Evolutionary conservation across 2,329 filamentous ascomycete genomes (phyloP), one percentile per base, ranked within the genome.

Genomic region (Mollisiaceae sp.): DNA sequence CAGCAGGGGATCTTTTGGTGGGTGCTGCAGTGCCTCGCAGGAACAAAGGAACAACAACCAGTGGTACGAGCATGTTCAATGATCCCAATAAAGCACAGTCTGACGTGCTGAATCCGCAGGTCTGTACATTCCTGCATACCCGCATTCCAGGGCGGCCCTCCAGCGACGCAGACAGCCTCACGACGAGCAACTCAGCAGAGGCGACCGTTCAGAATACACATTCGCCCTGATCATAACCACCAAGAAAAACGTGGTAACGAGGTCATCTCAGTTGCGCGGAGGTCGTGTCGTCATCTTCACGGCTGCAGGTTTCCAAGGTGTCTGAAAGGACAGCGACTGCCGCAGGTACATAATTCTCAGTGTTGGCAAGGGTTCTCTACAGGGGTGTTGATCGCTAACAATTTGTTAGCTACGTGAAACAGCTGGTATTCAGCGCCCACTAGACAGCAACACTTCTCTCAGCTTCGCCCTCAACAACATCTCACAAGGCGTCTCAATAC

Each of bases 361-460:
- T 39, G 50, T 36, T 55, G 58, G 58, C 59, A 54, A 65, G 63
- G 69, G 66, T 65, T 39, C 41, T 41, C 27, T 43, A 20, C 60
- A 62, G 64, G 63, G 62, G 59, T 66, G 61, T 66, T 36, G 61
- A 69, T 67, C 64, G 64, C 69, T 66, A 67, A 66, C 65, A 63
- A 36, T 62, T 65, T 55, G 35, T 35, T 64, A 62, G 52, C 63
- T 65, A 65, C 43, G 58, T 67, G 67, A 70, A 69, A 68, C 68
- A 63, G 62, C 52, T 50, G 41, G 58, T 57, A 43, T 45, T 62
- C 59, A 60, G 45, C 55, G 41, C 45, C 50, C 24, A 61, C 52
- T 39, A 32, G 27, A 54, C 52, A 32, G 15, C 59, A n/a, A 20
- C 50, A n/a, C 22, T 38, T 52, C 35, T 58, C 18, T 27, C 36